These are phyloP conservation scores for Huntiella savannae DNA, from an alignment of 2,329 filamentous ascomycete species.

Conservation along the genomic window DNA sequence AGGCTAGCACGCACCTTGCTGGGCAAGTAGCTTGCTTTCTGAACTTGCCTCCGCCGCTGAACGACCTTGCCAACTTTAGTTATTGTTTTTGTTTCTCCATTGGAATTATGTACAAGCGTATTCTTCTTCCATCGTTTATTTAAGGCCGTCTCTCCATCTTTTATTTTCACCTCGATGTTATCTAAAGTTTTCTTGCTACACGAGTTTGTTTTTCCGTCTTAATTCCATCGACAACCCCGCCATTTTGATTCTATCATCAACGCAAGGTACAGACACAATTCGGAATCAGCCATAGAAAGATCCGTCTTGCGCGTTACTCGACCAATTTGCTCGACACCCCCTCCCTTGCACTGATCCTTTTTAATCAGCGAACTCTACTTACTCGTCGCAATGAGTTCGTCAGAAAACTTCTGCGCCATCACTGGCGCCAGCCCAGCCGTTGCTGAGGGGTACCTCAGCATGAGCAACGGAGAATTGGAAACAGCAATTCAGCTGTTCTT, in stretches of 20 bases:
- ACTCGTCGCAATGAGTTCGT: conserved; percentile 37
- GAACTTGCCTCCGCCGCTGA: too few species aligned
- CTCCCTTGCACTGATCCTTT: not conserved
- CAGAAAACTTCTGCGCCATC: conserved; percentile 63
- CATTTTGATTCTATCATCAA: not conserved
- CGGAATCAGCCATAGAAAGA: not conserved
- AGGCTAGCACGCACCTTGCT: too few species aligned
- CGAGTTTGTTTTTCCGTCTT: not conserved
- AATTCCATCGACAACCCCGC: not conserved
- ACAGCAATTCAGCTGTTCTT: conserved; percentile 82
- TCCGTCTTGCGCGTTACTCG: not conserved
- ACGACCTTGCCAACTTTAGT: too few species aligned
- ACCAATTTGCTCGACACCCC: not conserved
- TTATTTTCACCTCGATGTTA: not conserved
- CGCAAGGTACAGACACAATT: too few species aligned
- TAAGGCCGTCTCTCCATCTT: not conserved
- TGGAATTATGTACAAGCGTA: not conserved
- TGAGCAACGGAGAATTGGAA: conserved; percentile 68
- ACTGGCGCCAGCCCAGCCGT: conserved; percentile 57
- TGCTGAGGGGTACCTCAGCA: conserved; percentile 63
- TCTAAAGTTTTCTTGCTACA: not conserved
- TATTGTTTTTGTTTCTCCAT: too few species aligned
- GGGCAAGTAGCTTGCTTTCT: too few species aligned
- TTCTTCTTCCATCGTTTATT: not conserved
- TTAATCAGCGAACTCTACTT: too few species aligned